Base-by-base conservation (phyloP, 345 rosid species). In the Camelina sativa region DNA sequence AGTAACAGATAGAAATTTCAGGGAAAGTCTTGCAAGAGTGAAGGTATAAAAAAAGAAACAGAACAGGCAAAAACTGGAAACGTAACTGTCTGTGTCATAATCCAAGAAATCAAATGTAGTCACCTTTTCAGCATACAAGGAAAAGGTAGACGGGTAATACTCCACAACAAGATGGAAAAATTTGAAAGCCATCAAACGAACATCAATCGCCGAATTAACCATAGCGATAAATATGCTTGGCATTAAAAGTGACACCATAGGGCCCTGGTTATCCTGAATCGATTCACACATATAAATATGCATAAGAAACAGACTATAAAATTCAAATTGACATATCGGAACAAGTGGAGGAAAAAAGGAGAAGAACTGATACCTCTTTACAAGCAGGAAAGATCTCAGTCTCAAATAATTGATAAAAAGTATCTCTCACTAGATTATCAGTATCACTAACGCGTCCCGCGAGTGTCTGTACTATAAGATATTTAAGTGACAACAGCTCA, bases 111-210 rank as follows among this genome's bases (percentile, higher is more conserved):
- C 30, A 43, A 50, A 70, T 28, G 62, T 50, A 70, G 56, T 51
- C 79, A 92, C 97, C 97, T 92, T 86, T 71, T 90, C 96, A 64
- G 92, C 86, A 83, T 89, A 72, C 61, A 85, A 30, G 50, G 86
- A 84, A 74, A 92, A 90, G 59, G 87, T 74, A 61, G 88, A 80
- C 16, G 93, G 91, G 79, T 90, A 67, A 75, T 80, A 73, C 67
- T 88, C 85, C 15, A 95, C 87, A 67, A 86, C 85, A 52, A 85
- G 93, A 65, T 90, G 87, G 53, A 86, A 76, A 79, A 87, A 84
- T 55, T 81, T 87, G 86, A 95, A 92, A 67, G 97, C 97, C 93
- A 85, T 90, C 85, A 92, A 72, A 60, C 95, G 96, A 78, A 95
- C 87, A 22, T 95, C 97, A 63, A 90, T 63, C 17, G 87, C 78